Evolutionary conservation across 176 grass and related monocot species (phyloP), one percentile per base, ranked within the genome.

Genomic region (Metroxylon sagu): DNA sequence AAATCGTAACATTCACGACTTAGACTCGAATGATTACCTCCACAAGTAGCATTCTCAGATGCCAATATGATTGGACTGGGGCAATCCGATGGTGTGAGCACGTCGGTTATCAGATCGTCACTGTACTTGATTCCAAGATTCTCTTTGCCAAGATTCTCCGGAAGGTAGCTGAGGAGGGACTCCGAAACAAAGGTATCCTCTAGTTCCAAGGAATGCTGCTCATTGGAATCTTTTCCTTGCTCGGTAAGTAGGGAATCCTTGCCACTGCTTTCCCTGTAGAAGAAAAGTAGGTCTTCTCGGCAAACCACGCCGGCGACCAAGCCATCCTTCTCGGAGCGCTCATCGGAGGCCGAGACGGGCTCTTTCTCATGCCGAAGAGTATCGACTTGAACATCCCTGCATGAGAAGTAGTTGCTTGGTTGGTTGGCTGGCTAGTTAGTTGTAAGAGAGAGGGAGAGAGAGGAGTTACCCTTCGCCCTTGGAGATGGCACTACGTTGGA

Each of bases 221-320:
- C 55, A 59, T 17, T 60, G 31, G 50, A 64, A 56, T 87, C 76
- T 62, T 68, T 82, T 85, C 50, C 93, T 83, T 92, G 53, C 31
- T 72, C 65, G 68, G 25, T 53, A 71, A 76, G 81, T 39, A 83
- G 48, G 29, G 79, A 56, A 59, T 95, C 84, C 50, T 64, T 59
- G 61, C 79, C 75, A 27, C 59, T 66, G 39, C 76, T 83, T 78
- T 91, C 87, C 68, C 77, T 67, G 79, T 87, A 91, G 78, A 88
- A 92, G 29, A 81, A 88, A 58, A 91, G 28, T 21, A 50, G 59
- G 16, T 59, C 76, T 18, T 56, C 50, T 19, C 53, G 56, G 50
- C 26, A 55, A 17, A 70, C 5, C 53, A 52, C 43, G 18, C 4
- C 27, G 23, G 28, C 6, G 18, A 27, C 25, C 30, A 25, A 16